phyloP scores from a whole-genome alignment of 2,329 filamentous ascomycete species.

The Colletotrichum viniferum region DNA sequence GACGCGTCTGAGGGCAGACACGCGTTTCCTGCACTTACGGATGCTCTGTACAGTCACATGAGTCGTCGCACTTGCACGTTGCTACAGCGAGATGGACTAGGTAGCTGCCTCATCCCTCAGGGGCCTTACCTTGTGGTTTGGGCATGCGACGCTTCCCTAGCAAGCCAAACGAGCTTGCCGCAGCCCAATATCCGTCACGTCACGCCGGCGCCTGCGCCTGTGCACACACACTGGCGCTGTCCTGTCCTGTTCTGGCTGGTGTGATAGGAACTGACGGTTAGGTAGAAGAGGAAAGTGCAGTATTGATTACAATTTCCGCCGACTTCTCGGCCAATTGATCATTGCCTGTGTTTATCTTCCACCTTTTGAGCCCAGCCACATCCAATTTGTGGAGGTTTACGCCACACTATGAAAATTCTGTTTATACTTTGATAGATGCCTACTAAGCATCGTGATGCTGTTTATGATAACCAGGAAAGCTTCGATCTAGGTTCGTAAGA shows the following conservation, averaged over 20 bases:
- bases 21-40: not conserved
- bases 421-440: too few species aligned
- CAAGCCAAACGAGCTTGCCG: constrained; percentile 2
- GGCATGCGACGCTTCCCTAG: not conserved
- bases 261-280: constrained; percentile 7
- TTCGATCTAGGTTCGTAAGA: too few species aligned
- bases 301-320: constrained; percentile 14
- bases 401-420: too few species aligned
- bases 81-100: constrained; percentile 3
- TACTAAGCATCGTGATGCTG: too few species aligned
- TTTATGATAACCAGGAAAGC: too few species aligned
- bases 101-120: not conserved
- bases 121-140: not conserved
- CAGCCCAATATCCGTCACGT: not conserved
- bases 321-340: not conserved
- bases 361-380: too few species aligned
- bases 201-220: not conserved
- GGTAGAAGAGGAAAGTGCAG: constrained; percentile 5
- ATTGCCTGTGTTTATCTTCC: not conserved
- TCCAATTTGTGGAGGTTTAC: too few species aligned
- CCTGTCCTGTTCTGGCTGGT: not conserved
- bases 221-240: not conserved
- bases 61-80: not conserved
- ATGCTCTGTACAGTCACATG: not conserved
- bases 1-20: constrained; percentile 10